Conservation (phyloP, 2,329 filamentous ascomycete species). For the Cyphellophora attinorum region DNA sequence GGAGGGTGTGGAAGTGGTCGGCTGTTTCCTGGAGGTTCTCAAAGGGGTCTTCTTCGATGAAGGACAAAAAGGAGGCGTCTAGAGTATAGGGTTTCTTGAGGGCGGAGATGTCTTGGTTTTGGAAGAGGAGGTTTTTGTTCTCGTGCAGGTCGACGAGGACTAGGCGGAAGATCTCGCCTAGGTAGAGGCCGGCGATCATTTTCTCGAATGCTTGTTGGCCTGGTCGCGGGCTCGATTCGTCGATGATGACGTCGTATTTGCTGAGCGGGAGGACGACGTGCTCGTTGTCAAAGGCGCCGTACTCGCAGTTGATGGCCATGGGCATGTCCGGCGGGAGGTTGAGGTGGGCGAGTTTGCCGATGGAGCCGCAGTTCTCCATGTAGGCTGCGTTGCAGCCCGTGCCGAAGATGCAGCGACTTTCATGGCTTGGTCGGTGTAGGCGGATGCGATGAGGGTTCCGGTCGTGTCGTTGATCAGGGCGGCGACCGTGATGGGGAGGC, state of each 20-base stretch:
- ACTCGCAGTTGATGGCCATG: slow-evolving; percentile 97
- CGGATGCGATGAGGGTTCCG: slow-evolving; percentile 89
- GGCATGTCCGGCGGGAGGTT: slow-evolving; percentile 74
- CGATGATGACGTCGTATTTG: slow-evolving; percentile 75
- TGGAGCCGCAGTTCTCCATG: slow-evolving; percentile 84
- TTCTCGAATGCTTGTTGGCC: slow-evolving; percentile 96
- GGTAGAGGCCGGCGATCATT: slow-evolving; percentile 91
- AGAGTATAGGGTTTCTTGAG: slow-evolving; percentile 81
- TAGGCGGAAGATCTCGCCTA: slow-evolving; percentile 89
- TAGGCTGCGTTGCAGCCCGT: slow-evolving; percentile 98
- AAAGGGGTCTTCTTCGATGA: slow-evolving; percentile 89
- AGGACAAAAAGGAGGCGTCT: slow-evolving; percentile 86
- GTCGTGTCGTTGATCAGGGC: slow-evolving; percentile 97
- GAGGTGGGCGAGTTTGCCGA: slow-evolving; percentile 88
- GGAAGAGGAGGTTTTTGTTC: slow-evolving; percentile 68
- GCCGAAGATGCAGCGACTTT: slow-evolving; percentile 97
- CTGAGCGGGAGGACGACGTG: slow-evolving; percentile 78
- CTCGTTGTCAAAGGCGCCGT: slow-evolving; percentile 93
- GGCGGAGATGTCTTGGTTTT: slow-evolving; percentile 67
- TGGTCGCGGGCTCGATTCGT: slow-evolving; percentile 82
- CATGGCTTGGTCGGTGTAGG: slow-evolving; percentile 89
- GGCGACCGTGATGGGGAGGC: slow-evolving; percentile 62
- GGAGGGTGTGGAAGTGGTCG: slow-evolving; percentile 69
- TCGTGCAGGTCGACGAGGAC: slow-evolving; percentile 79
- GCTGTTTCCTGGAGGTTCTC: slow-evolving; percentile 88